A percentile compares a stretch with the other conserved stretches of the same genome.
Evolutionary conservation across 495 filamentous ascomycete species (phyloP).

Genomic region (Aspergillus cristatus): DNA sequence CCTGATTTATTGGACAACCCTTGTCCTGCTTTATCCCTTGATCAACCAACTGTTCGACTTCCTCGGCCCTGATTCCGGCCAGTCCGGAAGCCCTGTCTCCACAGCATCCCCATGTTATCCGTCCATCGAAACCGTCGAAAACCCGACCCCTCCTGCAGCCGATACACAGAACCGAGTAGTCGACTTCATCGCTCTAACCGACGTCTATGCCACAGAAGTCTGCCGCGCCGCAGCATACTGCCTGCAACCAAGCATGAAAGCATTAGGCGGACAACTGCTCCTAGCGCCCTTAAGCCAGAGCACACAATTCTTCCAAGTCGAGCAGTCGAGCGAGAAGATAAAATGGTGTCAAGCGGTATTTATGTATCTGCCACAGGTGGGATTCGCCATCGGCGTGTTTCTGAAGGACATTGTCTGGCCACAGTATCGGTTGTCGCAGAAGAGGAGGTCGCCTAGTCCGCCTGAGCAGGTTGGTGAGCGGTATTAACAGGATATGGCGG

Average conservation of each 20-base stretch:
- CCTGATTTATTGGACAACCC: constrained; percentile 9
- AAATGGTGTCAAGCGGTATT: constrained; percentile 15
- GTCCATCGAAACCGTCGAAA: neutral
- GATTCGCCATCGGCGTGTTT: constrained; percentile 14
- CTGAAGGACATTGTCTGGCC: constrained; percentile 19
- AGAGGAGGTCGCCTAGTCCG: constrained; percentile 3
- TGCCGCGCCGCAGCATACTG: constrained; percentile 14
- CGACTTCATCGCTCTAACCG: constrained; percentile 8
- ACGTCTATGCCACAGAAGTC: constrained; percentile 13
- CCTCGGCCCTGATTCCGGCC: constrained; percentile 2
- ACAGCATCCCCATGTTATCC: neutral
- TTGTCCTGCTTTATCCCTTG: constrained; percentile 14
- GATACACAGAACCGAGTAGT: neutral
- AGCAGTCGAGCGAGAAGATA: constrained; percentile 9
- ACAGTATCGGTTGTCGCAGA: constrained; percentile 10
- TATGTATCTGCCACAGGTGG: constrained; percentile 6
- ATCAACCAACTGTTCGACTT: constrained; percentile 12
- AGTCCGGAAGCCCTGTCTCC: neutral
- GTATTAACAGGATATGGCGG: no score
- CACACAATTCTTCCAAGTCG: constrained; percentile 14
- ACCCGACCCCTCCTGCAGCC: neutral
- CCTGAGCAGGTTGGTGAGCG: neutral
- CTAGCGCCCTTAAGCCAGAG: constrained; percentile 15
- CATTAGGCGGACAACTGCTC: constrained; percentile 10
- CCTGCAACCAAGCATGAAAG: constrained; percentile 15